Base-by-base conservation (phyloP, 495 filamentous ascomycete species). In the Cladorrhinum samala region DNA sequence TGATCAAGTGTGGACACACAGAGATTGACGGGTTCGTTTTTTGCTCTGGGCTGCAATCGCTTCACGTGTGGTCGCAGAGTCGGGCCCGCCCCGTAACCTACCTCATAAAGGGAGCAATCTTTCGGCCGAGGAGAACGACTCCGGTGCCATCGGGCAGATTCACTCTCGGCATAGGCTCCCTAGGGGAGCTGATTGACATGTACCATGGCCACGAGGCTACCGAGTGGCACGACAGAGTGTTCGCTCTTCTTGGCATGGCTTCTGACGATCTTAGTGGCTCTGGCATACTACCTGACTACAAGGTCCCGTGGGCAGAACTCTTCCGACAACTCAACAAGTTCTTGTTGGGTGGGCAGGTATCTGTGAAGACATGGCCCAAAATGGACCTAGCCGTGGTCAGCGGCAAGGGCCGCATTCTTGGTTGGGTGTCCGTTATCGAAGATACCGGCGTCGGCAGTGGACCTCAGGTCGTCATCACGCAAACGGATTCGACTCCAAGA, bases 231-330 rank as follows among this genome's bases (percentile, higher is more conserved):
- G 68, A 72, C 54, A 72, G 65, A 46, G 49, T 72, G 5, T 72
- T 59, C 60, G 67, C 67, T n/a, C 55, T 72, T 16, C 61, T 70
- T n/a, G 62, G 68, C 3, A 65, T 72, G 61, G 53, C 62, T 46
- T 52, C 51, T 3, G 60, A 61, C 33, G 43, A 64, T 46, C 45
- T 11, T 16, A 0, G 2, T 19, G 20, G 0, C 3, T 9, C 27
- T 0, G 48, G 48, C 2, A 14, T 50, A 4, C 4, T 9, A 8
- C 8, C 39, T 6, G n/a, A 52, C 23, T 52, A 52, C 39, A 25
- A 43, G 18, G 23, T 19, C 14, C 37, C 49, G 37, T 52, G 49
- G 49, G 24, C 14, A 44, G 25, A 24, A 5, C 38, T 52, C 38
- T 36, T 52, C 18, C 18, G 14, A 16, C 37, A 20, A 8, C 49